A percentile compares a stretch with the other conserved stretches of the same genome.
These are phyloP conservation scores for Phytopythium litorale DNA, from an alignment of 352 stramenopile species.

Conservation along the genomic window DNA sequence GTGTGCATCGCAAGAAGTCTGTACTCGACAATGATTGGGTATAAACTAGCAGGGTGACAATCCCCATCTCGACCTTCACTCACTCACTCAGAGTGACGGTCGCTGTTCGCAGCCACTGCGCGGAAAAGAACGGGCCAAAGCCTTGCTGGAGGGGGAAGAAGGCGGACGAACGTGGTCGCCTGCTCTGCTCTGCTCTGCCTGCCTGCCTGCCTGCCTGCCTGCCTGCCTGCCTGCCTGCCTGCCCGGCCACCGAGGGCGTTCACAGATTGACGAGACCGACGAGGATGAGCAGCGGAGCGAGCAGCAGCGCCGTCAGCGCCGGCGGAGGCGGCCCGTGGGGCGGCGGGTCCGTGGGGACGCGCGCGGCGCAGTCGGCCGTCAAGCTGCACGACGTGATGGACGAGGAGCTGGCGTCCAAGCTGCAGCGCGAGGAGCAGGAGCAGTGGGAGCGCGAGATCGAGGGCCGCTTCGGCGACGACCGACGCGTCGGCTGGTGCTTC, in stretches of 20 bases:
- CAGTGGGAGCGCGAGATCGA: slow-evolving; percentile 63
- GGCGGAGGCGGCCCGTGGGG: not conserved
- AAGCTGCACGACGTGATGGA: slow-evolving; percentile 70
- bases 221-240: not conserved
- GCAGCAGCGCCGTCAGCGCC: not conserved
- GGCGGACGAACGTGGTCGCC: not conserved
- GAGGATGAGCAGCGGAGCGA: slow-evolving; percentile 1
- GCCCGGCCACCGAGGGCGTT: not conserved
- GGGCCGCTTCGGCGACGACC: slow-evolving; percentile 52
- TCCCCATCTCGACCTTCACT: not conserved
- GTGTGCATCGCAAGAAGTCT: not conserved
- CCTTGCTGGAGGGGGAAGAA: slow-evolving; percentile 1
- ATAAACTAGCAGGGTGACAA: not conserved
- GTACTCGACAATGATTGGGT: not conserved
- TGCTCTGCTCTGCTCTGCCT: not conserved
- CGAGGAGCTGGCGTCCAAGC: slow-evolving; percentile 62
- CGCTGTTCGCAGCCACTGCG: not conserved
- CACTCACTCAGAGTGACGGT: not conserved
- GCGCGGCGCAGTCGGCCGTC: slow-evolving; percentile 23
- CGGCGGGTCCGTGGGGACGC: slow-evolving; percentile 9
- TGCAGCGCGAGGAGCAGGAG: slow-evolving; percentile 69
- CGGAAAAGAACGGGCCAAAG: not conserved
- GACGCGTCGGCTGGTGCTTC: slow-evolving; percentile 64
- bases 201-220: not conserved
- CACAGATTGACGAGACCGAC: slow-evolving; percentile 3